Base-by-base conservation (phyloP, 1,284 basidiomycete species). In the Papiliotrema terrestris region DNA sequence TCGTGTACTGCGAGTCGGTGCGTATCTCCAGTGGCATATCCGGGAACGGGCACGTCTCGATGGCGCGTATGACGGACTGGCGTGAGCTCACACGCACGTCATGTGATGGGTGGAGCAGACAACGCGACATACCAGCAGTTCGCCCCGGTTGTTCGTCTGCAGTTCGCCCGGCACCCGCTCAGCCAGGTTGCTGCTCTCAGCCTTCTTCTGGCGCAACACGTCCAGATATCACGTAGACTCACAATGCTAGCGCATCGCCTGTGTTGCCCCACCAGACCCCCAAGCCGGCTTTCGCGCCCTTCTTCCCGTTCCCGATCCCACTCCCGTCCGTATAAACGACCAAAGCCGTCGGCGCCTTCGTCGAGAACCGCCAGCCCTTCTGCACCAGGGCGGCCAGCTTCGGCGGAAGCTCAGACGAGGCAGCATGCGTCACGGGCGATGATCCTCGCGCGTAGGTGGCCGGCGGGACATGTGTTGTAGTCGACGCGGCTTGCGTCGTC, bases 101-200 rank as follows among this genome's bases (percentile, higher is more conserved):
- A 22, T 17, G 3, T 49, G 8, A 54, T 25, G 20, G 35, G 23
- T 5, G n/a, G 15, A 45, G 15, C 23, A 13, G 26, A 36, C 2
- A 13, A 11, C 22, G 36, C 8, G 20, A 63, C 71, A 54, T 26
- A 77, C 75, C 15, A 78, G 61, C 14, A 78, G 52, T 54, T 78
- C 77, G 41, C 72, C 77, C n/a, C 77, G 63, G 52, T 78, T 78
- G 54, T 78, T 78, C 5, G 77, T 78, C 62, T 78, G 77, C 35
- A 68, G 23, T 0, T 45, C 17, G 2, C 77, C 77, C 0, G 75
- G 75, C 2, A 78, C 68, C 3, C 73, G 55, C 54, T 76, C 74
- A 2, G 68, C 64, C 23, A 75, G 42, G 49, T 76, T 76, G 38
- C 71, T 66, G 45, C 22, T 9, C 11, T 2, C 15, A 35, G 29